These are phyloP conservation scores for Cryptosporidium meleagridis DNA, from an alignment of 169 alveolate genomes.

Conservation along the genomic window DNA sequence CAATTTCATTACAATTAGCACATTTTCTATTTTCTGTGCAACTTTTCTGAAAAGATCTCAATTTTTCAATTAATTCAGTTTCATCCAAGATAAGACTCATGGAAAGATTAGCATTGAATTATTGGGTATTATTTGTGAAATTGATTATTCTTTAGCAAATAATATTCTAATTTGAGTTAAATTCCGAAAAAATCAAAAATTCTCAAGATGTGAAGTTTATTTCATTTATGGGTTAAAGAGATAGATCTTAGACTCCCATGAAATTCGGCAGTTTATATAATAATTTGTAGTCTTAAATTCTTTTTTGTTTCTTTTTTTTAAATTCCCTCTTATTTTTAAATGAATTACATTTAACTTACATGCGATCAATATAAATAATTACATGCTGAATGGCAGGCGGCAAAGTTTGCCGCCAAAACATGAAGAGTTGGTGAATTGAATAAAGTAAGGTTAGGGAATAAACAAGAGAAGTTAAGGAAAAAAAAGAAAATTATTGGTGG, in stretches of 20 bases:
- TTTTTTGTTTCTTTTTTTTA: no score
- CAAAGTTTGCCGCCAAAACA: background rate
- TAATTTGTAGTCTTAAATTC: background rate
- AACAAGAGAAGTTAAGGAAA: no score
- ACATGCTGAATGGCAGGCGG: background rate
- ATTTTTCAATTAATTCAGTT: conserved; percentile 30
- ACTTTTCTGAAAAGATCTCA: conserved; percentile 71
- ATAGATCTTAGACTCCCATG: no score
- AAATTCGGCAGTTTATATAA: no score
- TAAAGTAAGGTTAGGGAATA: background rate
- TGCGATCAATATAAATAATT: background rate
- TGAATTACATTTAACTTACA: background rate
- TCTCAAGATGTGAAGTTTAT: background rate
- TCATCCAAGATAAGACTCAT: conserved; percentile 1
- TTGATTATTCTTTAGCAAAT: background rate
- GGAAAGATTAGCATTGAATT: background rate
- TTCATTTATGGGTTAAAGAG: background rate
- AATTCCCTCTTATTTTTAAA: background rate
- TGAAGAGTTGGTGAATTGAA: background rate
- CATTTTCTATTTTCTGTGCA: conserved; percentile 76
- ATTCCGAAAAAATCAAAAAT: no score
- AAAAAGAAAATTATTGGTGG: background rate
- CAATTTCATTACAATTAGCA: conserved; percentile 82
- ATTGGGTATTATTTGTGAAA: background rate
- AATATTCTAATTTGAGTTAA: no score